Percentiles rank a stretch among this genome's conserved stretches.
These are phyloP conservation scores for Cardamine occulta DNA, from an alignment of 345 rosid species.

Conservation along the genomic window DNA sequence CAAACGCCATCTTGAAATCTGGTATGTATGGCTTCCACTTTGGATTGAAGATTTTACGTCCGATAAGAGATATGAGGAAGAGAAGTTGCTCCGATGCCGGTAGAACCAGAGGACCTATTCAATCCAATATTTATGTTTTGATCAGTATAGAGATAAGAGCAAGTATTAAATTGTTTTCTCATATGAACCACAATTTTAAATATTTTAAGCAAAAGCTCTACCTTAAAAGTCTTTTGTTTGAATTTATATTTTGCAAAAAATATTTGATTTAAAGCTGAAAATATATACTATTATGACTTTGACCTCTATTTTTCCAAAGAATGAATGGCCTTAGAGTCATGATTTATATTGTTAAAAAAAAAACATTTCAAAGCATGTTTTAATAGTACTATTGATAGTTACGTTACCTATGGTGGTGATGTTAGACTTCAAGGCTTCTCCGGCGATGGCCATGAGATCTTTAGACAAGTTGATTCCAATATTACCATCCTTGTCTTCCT, in stretches of 20 bases:
- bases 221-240: background rate
- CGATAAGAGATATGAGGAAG: conserved; percentile 60
- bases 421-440: conserved; percentile 77
- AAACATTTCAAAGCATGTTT: background rate
- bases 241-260: background rate
- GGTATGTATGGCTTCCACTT: conserved; percentile 84
- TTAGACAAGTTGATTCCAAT: conserved; percentile 66
- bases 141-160: background rate
- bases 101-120: conserved; percentile 66
- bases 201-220: background rate
- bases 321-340: background rate
- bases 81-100: conserved; percentile 79
- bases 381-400: background rate
- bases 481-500: conserved; percentile 67
- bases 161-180: background rate
- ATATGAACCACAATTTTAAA: background rate
- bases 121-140: background rate
- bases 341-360: no score
- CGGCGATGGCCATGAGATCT: conserved; percentile 80
- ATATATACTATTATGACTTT: background rate
- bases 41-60: conserved; percentile 64
- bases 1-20: conserved; percentile 84
- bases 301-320: background rate
- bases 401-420: conserved; percentile 63
- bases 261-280: background rate